phyloP scores from a whole-genome alignment of 495 filamentous ascomycete genomes.

The Daldinia caldariorum region DNA sequence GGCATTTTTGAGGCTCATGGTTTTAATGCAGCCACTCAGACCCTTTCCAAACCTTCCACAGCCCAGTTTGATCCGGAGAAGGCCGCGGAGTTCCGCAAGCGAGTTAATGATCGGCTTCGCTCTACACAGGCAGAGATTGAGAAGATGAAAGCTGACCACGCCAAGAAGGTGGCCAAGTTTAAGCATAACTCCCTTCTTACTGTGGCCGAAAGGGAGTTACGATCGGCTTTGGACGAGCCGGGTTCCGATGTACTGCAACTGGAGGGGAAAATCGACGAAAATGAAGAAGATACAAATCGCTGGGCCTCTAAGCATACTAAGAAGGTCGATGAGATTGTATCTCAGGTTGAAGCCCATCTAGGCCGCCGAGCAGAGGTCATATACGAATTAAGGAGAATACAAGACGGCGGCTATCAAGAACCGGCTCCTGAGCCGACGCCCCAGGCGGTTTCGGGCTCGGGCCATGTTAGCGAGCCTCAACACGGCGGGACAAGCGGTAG shows the following conservation, averaged over 20 bases:
- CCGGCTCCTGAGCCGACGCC: conserved; percentile 55
- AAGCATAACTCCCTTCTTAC: conserved; percentile 70
- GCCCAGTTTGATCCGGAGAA: conserved; percentile 72
- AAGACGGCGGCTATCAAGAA: conserved; percentile 75
- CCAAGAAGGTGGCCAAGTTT: conserved; percentile 76
- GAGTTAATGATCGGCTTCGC: conserved; percentile 70
- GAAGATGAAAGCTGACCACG: conserved; percentile 80
- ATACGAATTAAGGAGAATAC: conserved; percentile 70
- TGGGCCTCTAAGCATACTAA: conserved; percentile 59
- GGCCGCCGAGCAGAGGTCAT: conserved; percentile 66
- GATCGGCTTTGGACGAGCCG: conserved; percentile 63
- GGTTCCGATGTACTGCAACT: conserved; percentile 70
- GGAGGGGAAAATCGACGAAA: conserved; percentile 68
- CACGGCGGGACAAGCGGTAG: conserved; percentile 29
- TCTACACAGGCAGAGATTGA: conserved; percentile 81
- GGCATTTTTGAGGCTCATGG: conserved; percentile 71
- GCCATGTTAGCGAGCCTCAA: conserved; percentile 38
- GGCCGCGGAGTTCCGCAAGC: conserved; percentile 79
- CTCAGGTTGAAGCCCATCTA: conserved; percentile 65
- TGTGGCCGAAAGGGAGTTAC: conserved; percentile 70
- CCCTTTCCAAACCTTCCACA: conserved; percentile 60
- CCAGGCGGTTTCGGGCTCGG: conserved; percentile 27
- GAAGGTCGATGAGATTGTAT: conserved; percentile 68
- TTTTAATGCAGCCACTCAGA: conserved; percentile 66
- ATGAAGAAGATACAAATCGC: conserved; percentile 56